Evolutionary conservation across 1,284 basidiomycete species (phyloP).

Genomic region (Omphalotus olearius): DNA sequence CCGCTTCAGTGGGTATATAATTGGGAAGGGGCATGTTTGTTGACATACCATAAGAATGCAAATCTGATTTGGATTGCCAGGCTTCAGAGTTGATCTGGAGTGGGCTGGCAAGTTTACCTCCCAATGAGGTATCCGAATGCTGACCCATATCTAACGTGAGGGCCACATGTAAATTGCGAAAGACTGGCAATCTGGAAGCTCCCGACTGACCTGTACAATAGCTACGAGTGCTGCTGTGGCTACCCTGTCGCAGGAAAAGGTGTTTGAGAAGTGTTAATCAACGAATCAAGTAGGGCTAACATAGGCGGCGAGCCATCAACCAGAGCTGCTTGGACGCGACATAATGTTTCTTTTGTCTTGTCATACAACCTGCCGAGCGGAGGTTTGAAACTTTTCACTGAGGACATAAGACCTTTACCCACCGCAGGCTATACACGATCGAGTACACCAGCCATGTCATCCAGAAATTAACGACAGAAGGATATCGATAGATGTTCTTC

Average conservation of each 20-base stretch:
- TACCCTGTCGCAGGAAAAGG: constrained; percentile 30
- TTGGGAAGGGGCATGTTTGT: background rate
- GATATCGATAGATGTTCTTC: constrained; percentile 37
- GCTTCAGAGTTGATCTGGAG: background rate
- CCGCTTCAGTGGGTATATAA: background rate
- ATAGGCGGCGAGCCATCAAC: constrained; percentile 50
- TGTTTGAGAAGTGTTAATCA: background rate
- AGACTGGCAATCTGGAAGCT: background rate
- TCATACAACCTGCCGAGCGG: constrained; percentile 11
- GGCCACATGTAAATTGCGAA: background rate
- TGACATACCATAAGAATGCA: constrained; percentile 1
- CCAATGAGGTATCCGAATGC: constrained; percentile 20
- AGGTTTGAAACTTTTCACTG: constrained; percentile 11
- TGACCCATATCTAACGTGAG: constrained; percentile 34
- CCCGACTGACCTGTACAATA: constrained; percentile 43
- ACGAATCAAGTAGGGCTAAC: constrained; percentile 27
- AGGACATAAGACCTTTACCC: constrained; percentile 21
- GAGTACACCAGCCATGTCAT: constrained; percentile 52
- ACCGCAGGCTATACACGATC: constrained; percentile 46
- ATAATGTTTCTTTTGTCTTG: constrained; percentile 29
- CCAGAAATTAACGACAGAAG: constrained; percentile 50
- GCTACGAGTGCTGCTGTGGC: constrained; percentile 43
- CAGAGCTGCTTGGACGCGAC: constrained; percentile 47
- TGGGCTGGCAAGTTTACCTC: background rate
- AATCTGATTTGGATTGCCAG: background rate